Base-by-base conservation (phyloP, 1,139 yeast genomes). In the Sugiyamaella novakii region DNA sequence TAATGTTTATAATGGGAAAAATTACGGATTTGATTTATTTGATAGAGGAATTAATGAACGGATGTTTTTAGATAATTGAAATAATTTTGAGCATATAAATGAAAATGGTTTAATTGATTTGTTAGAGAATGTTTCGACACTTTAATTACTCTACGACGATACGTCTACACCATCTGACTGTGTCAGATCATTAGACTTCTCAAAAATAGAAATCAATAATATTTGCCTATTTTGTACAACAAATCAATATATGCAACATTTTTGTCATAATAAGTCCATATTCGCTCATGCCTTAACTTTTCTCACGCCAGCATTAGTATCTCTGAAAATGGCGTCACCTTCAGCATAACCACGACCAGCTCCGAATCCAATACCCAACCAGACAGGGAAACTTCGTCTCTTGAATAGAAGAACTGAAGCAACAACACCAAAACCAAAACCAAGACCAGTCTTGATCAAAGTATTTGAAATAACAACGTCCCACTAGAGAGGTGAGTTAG, bases 261-360 rank as follows among this genome's bases (percentile, higher is more conserved):
- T 24, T 18, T 41, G 15, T 28, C 19, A 19, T 10, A 3, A 37
- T 17, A 21, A 10, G 8, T 15, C 7, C 7, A 29, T 11, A 43
- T 30, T 36, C 17, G 24, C 49, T 22, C 56, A 67, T 31, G 69
- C 70, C 58, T 62, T 62, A 38, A 67, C 69, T n/a, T 63, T 58
- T 52, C 71, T 63, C 25, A 66, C 65, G 43, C 71, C 71, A 35
- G 68, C 67, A 43, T 59, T 58, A 47, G 65, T 59, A 49, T 66
- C 65, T 50, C 98, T 84, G 79, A 92, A 91, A 52, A 91, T 86
- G 56, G 97, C 95, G 67, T 92, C 98, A 54, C 98, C 98, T 75
- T 92, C 98, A 56, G 98, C 82, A 71, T 89, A 92, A 47, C 96
- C 96, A 75, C 97, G 85, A 59, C 98, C 98, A 55, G 91, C 78